Evolutionary conservation across 73 alveolate genomes (phyloP).

Genomic region (Tetrahymena elliotti): DNA sequence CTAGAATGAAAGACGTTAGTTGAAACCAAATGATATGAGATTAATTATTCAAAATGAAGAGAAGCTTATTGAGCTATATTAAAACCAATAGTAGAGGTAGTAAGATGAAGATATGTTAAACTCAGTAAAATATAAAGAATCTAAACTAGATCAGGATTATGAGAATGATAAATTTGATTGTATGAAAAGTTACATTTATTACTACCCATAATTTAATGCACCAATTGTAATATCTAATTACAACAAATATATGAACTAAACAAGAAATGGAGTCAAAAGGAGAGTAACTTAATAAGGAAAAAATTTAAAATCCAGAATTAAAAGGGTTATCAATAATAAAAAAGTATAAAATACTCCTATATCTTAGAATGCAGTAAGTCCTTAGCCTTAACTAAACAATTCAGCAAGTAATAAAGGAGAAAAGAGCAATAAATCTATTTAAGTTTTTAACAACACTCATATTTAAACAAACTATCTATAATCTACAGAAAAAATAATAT

Average conservation of each 20-base stretch:
- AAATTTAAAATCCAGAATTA: background rate
- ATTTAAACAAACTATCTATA: background rate
- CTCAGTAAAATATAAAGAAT: background rate
- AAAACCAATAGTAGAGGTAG: background rate
- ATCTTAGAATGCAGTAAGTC: background rate
- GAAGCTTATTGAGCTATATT: background rate
- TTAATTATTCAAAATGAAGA: background rate
- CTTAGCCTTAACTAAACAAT: background rate
- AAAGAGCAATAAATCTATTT: background rate
- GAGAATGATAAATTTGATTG: background rate
- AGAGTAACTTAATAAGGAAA: background rate
- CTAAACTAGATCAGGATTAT: background rate
- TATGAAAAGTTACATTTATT: background rate
- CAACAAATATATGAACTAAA: background rate
- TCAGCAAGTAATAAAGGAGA: background rate
- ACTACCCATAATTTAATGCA: background rate
- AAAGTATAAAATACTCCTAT: background rate
- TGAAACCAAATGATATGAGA: background rate
- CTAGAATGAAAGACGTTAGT: background rate
- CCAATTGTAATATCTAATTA: background rate
- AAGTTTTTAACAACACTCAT: background rate
- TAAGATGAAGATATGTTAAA: background rate
- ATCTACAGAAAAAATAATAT: background rate
- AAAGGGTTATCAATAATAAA: background rate
- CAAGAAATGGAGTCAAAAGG: background rate